Base-by-base conservation (phyloP, 495 filamentous ascomycete genomes). In the Penicillium steckii region DNA sequence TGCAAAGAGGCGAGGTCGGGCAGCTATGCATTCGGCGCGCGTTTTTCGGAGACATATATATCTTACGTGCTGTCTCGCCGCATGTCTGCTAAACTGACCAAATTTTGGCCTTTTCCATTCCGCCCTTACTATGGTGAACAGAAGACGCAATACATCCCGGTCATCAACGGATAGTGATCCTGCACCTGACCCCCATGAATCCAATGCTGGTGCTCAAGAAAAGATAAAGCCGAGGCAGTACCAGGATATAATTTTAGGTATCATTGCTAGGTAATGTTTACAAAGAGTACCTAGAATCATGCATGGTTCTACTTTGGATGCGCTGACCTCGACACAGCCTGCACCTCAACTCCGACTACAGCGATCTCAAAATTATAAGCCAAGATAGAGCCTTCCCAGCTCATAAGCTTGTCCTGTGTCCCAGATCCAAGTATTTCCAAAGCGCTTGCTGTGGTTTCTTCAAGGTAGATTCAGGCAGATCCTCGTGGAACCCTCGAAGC, bases 371-470 rank as follows among this genome's bases (percentile, higher is more conserved):
- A 24, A 56, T 56, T 15, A 17, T 56, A 40, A 51, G 53, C 53
- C 4, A 51, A 26, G 47, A 46, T 41, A 41, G 17, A 24, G 37
- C 38, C 21, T 48, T 52, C 26, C 21, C 48, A 24, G 54, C 48
- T 43, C 48, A 57, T 47, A 52, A 48, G 26, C 33, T 47, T 32
- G 48, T 52, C 9, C 1, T 57, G 25, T 44, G 48, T 21, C 30
- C 48, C 17, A 51, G 48, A 29, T 57, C 54, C 2, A 38, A 46
- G 23, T 57, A 57, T 45, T 57, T 57, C 32, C 32, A 52, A 23
- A 43, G 18, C 13, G 48, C 54, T 26, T 57, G 54, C 24, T 51
- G 21, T 35, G 43, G 33, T 6, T n/a, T 7, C 2, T 52, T 48
- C 32, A 44, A 52, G 54, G 22, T 33, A 21, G 33, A 15, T 33